These are phyloP conservation scores for Cucurbita ficifolia DNA, from an alignment of 306 rosid genomes.

Conservation along the genomic window DNA sequence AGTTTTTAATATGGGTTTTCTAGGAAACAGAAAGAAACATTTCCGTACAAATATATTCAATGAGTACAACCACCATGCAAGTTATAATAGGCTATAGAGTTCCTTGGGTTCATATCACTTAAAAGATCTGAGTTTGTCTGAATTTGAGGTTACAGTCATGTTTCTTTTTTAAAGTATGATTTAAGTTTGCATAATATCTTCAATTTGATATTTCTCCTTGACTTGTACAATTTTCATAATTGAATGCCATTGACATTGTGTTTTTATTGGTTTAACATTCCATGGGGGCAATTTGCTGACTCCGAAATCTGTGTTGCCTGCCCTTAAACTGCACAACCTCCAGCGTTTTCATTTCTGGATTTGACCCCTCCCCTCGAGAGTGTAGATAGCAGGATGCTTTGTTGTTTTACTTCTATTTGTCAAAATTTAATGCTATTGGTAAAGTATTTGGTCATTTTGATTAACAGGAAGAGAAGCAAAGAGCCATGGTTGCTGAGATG, in stretches of 20 bases:
- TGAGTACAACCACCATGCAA: background rate
- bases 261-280: background rate
- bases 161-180: background rate
- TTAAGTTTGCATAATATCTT: background rate
- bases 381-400: background rate
- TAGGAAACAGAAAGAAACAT: background rate
- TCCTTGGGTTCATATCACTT: background rate
- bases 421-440: background rate
- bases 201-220: background rate
- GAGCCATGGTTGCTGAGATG: slow-evolving; percentile 65
- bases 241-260: background rate
- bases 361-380: background rate
- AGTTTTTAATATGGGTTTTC: background rate
- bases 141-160: background rate
- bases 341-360: background rate
- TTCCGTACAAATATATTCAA: background rate
- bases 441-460: background rate
- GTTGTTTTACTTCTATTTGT: background rate
- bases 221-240: background rate
- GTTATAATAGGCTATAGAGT: background rate
- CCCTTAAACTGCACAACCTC: background rate
- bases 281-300: background rate
- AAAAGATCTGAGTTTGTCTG: background rate
- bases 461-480: slow-evolving; percentile 71
- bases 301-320: background rate